phyloP scores from a whole-genome alignment of 2,329 filamentous ascomycete genomes.

The Rhynchosporium agropyri region DNA sequence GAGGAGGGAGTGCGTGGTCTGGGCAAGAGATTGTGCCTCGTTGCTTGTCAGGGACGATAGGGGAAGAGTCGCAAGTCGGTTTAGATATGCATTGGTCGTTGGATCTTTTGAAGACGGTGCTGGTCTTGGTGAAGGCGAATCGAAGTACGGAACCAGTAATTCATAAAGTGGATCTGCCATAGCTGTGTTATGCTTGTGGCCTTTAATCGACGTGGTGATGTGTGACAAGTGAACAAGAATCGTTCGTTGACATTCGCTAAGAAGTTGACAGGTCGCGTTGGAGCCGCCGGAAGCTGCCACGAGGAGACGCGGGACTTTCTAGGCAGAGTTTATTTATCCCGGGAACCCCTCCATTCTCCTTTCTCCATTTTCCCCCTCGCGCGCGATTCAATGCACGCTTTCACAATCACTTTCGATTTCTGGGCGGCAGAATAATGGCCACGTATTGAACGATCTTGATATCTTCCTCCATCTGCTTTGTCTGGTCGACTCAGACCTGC shows the following conservation, averaged over 20 bases:
- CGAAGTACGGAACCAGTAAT: constrained; percentile 65
- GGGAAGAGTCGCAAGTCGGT: constrained; percentile 74
- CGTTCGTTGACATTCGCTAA: neutral
- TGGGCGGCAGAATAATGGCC: constrained; percentile 8
- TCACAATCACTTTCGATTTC: neutral
- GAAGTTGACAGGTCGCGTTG: neutral
- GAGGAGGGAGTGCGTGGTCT: constrained; percentile 77
- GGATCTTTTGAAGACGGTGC: constrained; percentile 50
- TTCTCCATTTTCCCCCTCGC: neutral
- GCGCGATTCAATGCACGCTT: neutral
- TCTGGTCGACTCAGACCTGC: neutral
- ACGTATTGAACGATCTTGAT: constrained; percentile 2
- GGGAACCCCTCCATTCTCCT: neutral
- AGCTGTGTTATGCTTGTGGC: constrained; percentile 26
- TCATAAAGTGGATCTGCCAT: constrained; percentile 79
- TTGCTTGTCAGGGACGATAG: constrained; percentile 70
- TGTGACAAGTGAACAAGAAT: constrained; percentile 4
- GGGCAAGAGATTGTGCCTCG: constrained; percentile 79
- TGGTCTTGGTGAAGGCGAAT: constrained; percentile 47
- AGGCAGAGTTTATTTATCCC: constrained; percentile 12
- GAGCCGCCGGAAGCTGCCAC: constrained; percentile 1
- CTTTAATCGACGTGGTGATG: constrained; percentile 14
- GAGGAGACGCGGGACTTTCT: constrained; percentile 4
- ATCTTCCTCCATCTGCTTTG: neutral
- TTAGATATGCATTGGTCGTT: constrained; percentile 70